phyloP scores from a whole-genome alignment of 164 flowering plant genomes.

The Nymphaea colorata region DNA sequence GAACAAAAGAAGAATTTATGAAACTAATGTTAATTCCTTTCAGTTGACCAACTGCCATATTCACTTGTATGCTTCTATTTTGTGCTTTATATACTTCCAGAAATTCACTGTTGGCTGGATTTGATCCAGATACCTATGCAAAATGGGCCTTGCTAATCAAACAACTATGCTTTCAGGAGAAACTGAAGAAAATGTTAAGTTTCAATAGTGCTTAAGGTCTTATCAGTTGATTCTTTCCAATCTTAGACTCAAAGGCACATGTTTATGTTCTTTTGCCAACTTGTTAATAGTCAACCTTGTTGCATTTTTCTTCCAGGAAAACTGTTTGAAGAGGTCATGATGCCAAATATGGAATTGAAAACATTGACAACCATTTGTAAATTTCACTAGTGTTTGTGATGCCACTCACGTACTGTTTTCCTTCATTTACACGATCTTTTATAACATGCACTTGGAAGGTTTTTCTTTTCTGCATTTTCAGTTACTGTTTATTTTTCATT shows the following conservation, averaged over 20 bases:
- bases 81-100: neutral
- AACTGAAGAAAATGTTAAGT: neutral
- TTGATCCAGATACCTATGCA: neutral
- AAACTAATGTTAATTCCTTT: neutral
- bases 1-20: neutral
- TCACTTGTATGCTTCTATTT: neutral
- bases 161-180: neutral
- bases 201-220: neutral
- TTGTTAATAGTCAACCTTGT: neutral
- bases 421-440: neutral
- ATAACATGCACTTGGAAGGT: too few species aligned
- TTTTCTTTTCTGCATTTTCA: too few species aligned
- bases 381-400: neutral
- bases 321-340: neutral
- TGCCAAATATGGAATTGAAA: neutral
- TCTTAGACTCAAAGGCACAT: neutral
- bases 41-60: neutral
- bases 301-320: neutral
- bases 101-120: neutral
- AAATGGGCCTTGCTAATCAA: neutral
- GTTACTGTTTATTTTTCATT: too few species aligned
- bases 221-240: neutral
- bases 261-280: neutral
- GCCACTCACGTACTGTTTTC: neutral
- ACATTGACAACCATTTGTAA: neutral